Conservation (phyloP, 192 early-diverging fungal genomes). For the Coemansia sp. region DNA sequence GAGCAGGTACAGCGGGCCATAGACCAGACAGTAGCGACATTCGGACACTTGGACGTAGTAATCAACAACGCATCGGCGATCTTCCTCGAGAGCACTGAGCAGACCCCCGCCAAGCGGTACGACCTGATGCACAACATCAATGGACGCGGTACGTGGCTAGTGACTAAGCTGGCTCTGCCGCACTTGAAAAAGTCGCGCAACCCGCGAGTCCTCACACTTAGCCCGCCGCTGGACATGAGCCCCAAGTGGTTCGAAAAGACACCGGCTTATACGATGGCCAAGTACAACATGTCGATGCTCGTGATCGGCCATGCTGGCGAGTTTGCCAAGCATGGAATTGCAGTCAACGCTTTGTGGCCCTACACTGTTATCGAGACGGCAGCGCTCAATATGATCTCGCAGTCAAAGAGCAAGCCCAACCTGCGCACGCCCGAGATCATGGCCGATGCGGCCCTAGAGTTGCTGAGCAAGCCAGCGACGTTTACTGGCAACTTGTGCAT, state of each 20-base stretch:
- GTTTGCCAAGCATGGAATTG: slow-evolving; percentile 66
- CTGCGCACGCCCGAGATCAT: slow-evolving; percentile 67
- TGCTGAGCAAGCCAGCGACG: slow-evolving; percentile 62
- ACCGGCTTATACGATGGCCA: slow-evolving; percentile 71
- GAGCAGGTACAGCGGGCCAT: slow-evolving; percentile 72
- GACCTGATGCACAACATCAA: slow-evolving; percentile 81
- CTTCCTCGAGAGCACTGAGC: slow-evolving; percentile 64
- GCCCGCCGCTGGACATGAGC: slow-evolving; percentile 71
- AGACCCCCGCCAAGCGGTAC: slow-evolving; percentile 60
- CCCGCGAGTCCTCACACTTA: slow-evolving; percentile 75
- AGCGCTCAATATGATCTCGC: slow-evolving; percentile 58
- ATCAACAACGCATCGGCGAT: slow-evolving; percentile 84
- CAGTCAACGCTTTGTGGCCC: slow-evolving; percentile 80
- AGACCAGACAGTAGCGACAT: slow-evolving; percentile 63
- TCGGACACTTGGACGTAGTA: slow-evolving; percentile 83
- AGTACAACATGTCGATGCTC: slow-evolving; percentile 77
- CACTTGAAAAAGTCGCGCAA: slow-evolving; percentile 70
- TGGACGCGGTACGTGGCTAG: slow-evolving; percentile 79
- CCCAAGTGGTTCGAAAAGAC: slow-evolving; percentile 69
- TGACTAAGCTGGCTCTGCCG: slow-evolving; percentile 69
- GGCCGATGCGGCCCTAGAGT: slow-evolving; percentile 74
- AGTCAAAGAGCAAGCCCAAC: slow-evolving; percentile 4
- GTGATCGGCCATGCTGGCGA: slow-evolving; percentile 76
- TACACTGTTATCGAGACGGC: slow-evolving; percentile 75
- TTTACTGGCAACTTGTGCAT: slow-evolving; percentile 75